phyloP scores from a whole-genome alignment of 2,329 filamentous ascomycete species.

The Colletotrichum euphorbiae region DNA sequence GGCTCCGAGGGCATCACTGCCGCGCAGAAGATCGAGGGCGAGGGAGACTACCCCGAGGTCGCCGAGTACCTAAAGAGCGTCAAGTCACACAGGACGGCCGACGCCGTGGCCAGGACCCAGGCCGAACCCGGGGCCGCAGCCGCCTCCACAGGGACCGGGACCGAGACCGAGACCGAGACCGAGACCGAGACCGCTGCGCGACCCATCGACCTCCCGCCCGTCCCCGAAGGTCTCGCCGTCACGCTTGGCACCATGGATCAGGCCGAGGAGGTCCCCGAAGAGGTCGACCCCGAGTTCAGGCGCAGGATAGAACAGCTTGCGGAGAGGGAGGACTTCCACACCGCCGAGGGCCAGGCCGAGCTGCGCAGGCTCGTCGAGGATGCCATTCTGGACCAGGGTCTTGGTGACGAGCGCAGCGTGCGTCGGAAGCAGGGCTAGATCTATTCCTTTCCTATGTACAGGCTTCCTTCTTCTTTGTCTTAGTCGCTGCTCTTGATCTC shows the following conservation, averaged over 20 bases:
- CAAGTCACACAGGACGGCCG: conserved; percentile 46
- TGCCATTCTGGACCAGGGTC: conserved; percentile 75
- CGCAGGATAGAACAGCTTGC: conserved; percentile 91
- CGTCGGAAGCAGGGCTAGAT: conserved; percentile 69
- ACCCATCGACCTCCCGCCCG: conserved; percentile 64
- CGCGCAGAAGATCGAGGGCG: conserved; percentile 80
- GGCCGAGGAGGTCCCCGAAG: conserved; percentile 67
- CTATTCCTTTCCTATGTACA: background rate
- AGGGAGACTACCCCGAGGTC: conserved; percentile 82
- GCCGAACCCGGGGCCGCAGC: conserved; percentile 45
- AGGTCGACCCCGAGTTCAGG: conserved; percentile 85
- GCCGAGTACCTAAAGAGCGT: conserved; percentile 73
- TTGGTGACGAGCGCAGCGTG: conserved; percentile 73
- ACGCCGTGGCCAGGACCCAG: conserved; percentile 45
- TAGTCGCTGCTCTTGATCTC: conserved; percentile 61
- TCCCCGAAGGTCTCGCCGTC: conserved; percentile 82
- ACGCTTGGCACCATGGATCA: conserved; percentile 81
- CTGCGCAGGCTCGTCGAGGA: conserved; percentile 84
- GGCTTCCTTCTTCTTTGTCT: background rate
- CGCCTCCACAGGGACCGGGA: background rate
- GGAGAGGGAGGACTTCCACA: conserved; percentile 83
- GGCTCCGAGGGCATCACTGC: conserved; percentile 85
- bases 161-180: conserved; percentile 12
- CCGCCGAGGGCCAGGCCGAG: conserved; percentile 81
- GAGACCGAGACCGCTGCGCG: conserved; percentile 26